Conservation (phyloP, 1,284 basidiomycete genomes). For the Leccinum insolens region DNA sequence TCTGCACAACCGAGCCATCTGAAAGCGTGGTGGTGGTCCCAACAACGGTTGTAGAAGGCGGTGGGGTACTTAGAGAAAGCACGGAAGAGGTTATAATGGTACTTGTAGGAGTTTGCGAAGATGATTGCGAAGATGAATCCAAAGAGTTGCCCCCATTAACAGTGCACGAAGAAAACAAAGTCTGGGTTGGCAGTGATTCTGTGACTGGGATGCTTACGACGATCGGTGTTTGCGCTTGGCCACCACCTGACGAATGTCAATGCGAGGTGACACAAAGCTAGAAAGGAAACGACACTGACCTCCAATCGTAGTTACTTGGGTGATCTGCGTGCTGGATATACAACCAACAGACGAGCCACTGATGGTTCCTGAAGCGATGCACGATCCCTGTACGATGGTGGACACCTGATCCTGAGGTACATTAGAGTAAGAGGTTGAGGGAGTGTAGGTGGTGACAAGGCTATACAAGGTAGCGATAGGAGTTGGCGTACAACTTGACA, state of each 20-base stretch:
- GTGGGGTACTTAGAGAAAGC: conserved; percentile 26
- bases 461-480: conserved; percentile 42
- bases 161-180: conserved; percentile 41
- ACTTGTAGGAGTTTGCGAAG: conserved; percentile 3
- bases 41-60: conserved; percentile 28
- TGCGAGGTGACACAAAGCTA: conserved; percentile 9
- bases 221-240: conserved; percentile 39
- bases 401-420: conserved; percentile 30
- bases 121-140: conserved; percentile 8
- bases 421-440: conserved; percentile 40
- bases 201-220: conserved; percentile 36
- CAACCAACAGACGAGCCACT: conserved; percentile 32
- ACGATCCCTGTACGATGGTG: conserved; percentile 35
- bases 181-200: conserved; percentile 38
- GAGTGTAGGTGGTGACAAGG: conserved; percentile 35
- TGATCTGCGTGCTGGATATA: conserved; percentile 28
- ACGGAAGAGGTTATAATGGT: conserved; percentile 28
- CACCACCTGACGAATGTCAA: conserved; percentile 28
- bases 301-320: conserved; percentile 33
- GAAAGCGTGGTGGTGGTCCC: conserved; percentile 34
- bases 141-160: background rate
- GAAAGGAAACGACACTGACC: conserved; percentile 30
- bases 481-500: conserved; percentile 35
- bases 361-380: conserved; percentile 33
- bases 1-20: conserved; percentile 37